Percentiles rank a stretch among this genome's conserved stretches.
Conservation (phyloP, 2,329 filamentous ascomycete species). For the Alternaria rosae region DNA sequence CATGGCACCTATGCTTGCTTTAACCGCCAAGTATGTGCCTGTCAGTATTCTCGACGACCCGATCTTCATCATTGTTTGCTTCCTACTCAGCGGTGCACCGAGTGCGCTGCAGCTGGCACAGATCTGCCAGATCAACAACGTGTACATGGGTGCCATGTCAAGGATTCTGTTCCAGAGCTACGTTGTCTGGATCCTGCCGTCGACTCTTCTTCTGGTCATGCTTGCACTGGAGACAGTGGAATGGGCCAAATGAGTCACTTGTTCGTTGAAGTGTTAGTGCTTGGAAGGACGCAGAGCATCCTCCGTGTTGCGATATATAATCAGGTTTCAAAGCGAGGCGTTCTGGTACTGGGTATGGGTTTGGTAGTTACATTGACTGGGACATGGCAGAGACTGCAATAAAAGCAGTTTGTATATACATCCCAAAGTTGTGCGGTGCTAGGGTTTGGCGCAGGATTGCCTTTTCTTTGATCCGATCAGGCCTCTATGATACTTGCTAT, state of each 20-base stretch:
- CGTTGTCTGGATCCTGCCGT: constrained; percentile 95
- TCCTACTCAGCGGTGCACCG: constrained; percentile 91
- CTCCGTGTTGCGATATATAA: background rate
- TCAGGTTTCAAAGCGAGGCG: constrained; percentile 13
- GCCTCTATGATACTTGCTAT: background rate
- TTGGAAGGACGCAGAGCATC: background rate
- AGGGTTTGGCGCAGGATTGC: background rate
- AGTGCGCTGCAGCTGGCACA: constrained; percentile 94
- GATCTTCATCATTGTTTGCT: constrained; percentile 98
- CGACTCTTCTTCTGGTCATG: constrained; percentile 89
- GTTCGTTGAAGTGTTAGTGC: background rate
- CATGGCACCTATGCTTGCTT: constrained; percentile 88
- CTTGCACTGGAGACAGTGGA: constrained; percentile 90
- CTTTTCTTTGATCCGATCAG: background rate
- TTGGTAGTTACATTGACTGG: background rate
- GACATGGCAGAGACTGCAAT: background rate
- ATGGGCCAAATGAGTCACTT: constrained; percentile 68
- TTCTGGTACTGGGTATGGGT: constrained; percentile 7
- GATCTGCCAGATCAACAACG: constrained; percentile 97
- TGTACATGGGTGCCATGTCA: constrained; percentile 95
- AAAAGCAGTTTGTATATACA: constrained; percentile 3
- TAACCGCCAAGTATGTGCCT: constrained; percentile 88
- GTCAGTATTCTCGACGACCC: constrained; percentile 96
- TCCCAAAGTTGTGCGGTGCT: background rate
- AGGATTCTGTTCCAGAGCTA: constrained; percentile 95